These are phyloP conservation scores for Pyrrhoderma lamaoense DNA, from an alignment of 1,284 basidiomycete species.

Conservation along the genomic window DNA sequence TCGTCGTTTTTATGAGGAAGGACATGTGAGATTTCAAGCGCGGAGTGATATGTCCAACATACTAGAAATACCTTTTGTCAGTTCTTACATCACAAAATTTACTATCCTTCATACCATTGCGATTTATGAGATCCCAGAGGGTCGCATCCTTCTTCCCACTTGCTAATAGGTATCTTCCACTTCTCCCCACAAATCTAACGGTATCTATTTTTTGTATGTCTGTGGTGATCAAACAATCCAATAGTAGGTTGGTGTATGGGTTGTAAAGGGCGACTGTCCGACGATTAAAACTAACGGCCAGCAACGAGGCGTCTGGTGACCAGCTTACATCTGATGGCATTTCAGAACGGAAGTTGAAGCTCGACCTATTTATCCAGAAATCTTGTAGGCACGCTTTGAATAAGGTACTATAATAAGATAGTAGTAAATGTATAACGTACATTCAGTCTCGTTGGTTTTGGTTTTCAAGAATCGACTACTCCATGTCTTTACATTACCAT, in stretches of 20 bases:
- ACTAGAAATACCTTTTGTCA: too few relatives aligned
- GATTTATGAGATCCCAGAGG: conserved; percentile 77
- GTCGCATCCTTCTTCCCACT: conserved; percentile 47
- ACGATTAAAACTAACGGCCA: conserved; percentile 67
- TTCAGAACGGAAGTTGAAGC: conserved; percentile 62
- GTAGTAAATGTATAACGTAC: conserved; percentile 31
- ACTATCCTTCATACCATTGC: conserved; percentile 50
- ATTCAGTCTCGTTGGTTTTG: conserved; percentile 42
- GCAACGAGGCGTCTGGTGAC: conserved; percentile 82
- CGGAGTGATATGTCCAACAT: conserved; percentile 46
- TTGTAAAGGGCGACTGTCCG: conserved; percentile 73
- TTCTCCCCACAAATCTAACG: conserved; percentile 58
- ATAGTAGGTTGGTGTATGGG: conserved; percentile 57
- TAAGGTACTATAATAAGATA: background rate
- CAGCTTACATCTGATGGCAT: conserved; percentile 64
- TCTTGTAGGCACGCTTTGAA: conserved; percentile 34
- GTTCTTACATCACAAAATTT: conserved; percentile 13
- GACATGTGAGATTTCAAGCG: conserved; percentile 35
- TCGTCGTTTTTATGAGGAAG: conserved; percentile 51
- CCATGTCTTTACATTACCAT: conserved; percentile 71
- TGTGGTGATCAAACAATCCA: conserved; percentile 55
- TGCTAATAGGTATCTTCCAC: conserved; percentile 57
- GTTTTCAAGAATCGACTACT: conserved; percentile 38
- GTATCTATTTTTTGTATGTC: conserved; percentile 40
- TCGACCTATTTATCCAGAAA: conserved; percentile 72